phyloP scores from a whole-genome alignment of 2,329 filamentous ascomycete species.

The Aplosporella prunicola region DNA sequence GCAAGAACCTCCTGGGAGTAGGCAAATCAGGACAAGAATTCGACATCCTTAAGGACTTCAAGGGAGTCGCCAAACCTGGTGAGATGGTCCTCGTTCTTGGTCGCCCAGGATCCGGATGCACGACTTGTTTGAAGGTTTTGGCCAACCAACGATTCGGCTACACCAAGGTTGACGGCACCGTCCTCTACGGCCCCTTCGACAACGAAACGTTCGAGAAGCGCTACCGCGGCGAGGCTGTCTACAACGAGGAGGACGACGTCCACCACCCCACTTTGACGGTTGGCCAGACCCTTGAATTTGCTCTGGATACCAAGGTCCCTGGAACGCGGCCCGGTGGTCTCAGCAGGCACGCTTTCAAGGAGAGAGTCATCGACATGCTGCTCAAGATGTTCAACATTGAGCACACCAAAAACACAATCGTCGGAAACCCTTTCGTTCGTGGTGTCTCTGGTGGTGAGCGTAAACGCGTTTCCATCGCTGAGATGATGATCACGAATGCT shows the following conservation, averaged over 20 bases:
- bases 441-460: conserved; percentile 73
- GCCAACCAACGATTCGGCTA: conserved; percentile 50
- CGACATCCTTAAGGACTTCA: conserved; percentile 64
- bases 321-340: conserved; percentile 68
- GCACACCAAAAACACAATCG: conserved; percentile 75
- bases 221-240: conserved; percentile 74
- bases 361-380: conserved; percentile 61
- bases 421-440: conserved; percentile 72
- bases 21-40: conserved; percentile 61
- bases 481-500: conserved; percentile 67
- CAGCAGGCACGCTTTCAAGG: conserved; percentile 64
- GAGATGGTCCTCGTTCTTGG: conserved; percentile 85
- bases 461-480: conserved; percentile 73
- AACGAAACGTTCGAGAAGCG: conserved; percentile 58
- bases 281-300: conserved; percentile 77
- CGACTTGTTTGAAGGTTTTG: conserved; percentile 46
- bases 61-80: conserved; percentile 51
- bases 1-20: conserved; percentile 53
- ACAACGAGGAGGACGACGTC: conserved; percentile 79
- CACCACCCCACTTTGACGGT: conserved; percentile 81
- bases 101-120: conserved; percentile 55
- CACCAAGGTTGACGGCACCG: conserved; percentile 57
- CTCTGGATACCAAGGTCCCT: conserved; percentile 74
- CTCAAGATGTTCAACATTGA: conserved; percentile 92
- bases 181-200: conserved; percentile 66